Base-by-base conservation (phyloP, 192 early-diverging fungal species). In the Backusella sp. region DNA sequence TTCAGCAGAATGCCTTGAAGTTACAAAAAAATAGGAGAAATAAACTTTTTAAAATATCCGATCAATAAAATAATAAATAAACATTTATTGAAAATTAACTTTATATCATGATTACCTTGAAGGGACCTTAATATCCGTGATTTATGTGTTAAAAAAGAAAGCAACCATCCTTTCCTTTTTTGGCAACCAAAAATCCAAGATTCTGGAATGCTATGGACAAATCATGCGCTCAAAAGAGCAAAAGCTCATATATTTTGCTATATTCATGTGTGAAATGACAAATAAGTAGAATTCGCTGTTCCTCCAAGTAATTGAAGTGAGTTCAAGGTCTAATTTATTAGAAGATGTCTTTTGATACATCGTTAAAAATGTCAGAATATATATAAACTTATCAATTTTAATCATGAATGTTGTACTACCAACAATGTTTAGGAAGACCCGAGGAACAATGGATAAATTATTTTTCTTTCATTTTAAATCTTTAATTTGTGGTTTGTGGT, bases 391-490 rank as follows among this genome's bases (percentile, higher is more conserved):
- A 62, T 28, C 23, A 62, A 62, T 62, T 62, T 8, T 62, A 9
- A 8, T 62, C 23, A 28, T 28, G 23, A 26, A 28, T 62, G 2
- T 62, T 62, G 56, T 62, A 28, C 56, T 26, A 62, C 56, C 56
- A 62, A 62, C 9, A 62, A 28, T 62, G 56, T 28, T 28, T n/a
- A 62, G 9, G 26, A 39, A 37, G 21, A 41, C 8, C 68, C 68
- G 68, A 69, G 68, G 68, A 69, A 23, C n/a, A 6, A 23, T 69
- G 68, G 35, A 41, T 17, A 69, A 37, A 69, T 69, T 69, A 41
- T 69, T 69, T 37, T 68, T 39, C 19, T 69, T 21, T 69, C 35
- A 41, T 39, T 21, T 36, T 35, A 67, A 32, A 67, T 67, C 7
- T 21, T 35, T 67, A 62, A 62, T 62, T 62, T 28, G 12, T 28